Percentiles rank a stretch among this genome's conserved stretches.
These are phyloP conservation scores for Kodamaea sp. DNA, from an alignment of 1,139 yeast species.

Conservation along the genomic window DNA sequence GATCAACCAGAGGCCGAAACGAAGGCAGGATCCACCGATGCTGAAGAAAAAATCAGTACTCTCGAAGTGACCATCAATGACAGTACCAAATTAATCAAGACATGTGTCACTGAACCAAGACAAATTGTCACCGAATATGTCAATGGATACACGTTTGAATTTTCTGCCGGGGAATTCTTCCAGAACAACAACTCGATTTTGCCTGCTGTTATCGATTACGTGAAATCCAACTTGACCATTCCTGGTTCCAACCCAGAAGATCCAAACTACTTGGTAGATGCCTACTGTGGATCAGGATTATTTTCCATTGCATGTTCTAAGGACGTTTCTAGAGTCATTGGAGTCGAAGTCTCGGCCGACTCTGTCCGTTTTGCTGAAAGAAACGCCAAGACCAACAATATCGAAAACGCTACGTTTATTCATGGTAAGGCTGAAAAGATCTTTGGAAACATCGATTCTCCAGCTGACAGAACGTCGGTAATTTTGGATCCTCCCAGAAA, in stretches of 20 bases:
- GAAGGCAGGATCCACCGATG: conserved; percentile 46
- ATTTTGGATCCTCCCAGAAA: conserved; percentile 96
- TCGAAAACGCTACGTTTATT: conserved; percentile 77
- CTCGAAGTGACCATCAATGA: conserved; percentile 23
- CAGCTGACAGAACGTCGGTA: conserved; percentile 76
- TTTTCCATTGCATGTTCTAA: conserved; percentile 85
- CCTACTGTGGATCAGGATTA: conserved; percentile 96
- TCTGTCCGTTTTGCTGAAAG: conserved; percentile 83
- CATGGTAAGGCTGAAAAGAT: conserved; percentile 93
- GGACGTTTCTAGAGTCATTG: conserved; percentile 79
- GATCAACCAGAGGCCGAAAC: conserved; percentile 20
- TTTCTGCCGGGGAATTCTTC: conserved; percentile 92
- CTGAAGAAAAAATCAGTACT: conserved; percentile 30
- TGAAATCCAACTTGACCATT: conserved; percentile 63
- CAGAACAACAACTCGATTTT: conserved; percentile 93
- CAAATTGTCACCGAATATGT: conserved; percentile 81
- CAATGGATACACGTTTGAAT: conserved; percentile 73
- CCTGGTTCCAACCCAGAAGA: conserved; percentile 39
- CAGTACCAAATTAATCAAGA: conserved; percentile 34
- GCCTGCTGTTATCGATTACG: conserved; percentile 80
- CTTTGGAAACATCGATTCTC: conserved; percentile 72
- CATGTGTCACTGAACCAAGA: conserved; percentile 69
- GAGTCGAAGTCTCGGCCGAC: conserved; percentile 93
- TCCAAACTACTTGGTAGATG: conserved; percentile 76
- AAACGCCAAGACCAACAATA: conserved; percentile 75